Evolutionary conservation across 2,329 filamentous ascomycete genomes (phyloP).

Genomic region (Diaporthe citri): DNA sequence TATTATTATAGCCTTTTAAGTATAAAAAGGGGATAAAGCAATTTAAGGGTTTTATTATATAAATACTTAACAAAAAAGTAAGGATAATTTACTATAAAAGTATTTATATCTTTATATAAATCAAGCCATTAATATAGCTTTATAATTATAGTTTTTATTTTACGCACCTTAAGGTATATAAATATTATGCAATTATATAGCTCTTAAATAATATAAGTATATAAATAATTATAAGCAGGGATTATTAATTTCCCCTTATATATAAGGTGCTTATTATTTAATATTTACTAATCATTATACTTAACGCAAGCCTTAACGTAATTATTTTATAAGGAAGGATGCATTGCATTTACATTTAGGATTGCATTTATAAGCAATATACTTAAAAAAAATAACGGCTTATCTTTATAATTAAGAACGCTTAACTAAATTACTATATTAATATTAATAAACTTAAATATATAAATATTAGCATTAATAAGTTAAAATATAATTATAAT

Average conservation of each 20-base stretch:
- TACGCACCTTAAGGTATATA: neutral
- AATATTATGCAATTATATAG: neutral
- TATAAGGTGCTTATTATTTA: neutral
- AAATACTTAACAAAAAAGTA: neutral
- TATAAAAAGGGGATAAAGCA: neutral
- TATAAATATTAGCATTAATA: neutral
- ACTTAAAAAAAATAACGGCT: neutral
- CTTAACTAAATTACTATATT: neutral
- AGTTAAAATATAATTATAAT: neutral
- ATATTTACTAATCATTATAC: neutral
- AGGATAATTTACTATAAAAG: neutral
- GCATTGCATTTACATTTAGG: neutral
- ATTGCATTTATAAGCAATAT: neutral
- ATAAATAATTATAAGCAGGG: neutral
- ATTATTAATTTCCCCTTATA: neutral
- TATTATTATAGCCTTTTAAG: neutral
- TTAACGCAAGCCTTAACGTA: neutral
- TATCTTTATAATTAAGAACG: neutral
- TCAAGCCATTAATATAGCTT: neutral
- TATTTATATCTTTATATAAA: neutral
- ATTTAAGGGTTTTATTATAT: too few species aligned
- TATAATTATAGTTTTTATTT: neutral
- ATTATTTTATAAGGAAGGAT: neutral
- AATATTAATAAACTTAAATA: neutral
- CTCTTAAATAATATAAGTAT: neutral